Evolutionary conservation across 2,329 filamentous ascomycete species (phyloP), one percentile per base, ranked within the genome.

Genomic region (Colletotrichum tropicale): DNA sequence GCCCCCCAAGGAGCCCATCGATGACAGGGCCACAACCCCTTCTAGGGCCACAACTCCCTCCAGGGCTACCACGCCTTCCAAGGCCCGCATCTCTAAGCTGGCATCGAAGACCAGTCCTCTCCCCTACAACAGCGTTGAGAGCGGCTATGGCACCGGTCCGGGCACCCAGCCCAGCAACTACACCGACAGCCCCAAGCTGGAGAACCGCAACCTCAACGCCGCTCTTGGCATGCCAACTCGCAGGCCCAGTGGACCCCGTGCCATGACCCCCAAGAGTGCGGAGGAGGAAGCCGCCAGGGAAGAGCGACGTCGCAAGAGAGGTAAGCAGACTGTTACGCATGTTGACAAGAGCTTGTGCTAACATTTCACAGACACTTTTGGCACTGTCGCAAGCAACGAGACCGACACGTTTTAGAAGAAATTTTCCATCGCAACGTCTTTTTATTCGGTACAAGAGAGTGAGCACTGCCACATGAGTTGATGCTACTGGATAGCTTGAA

Each of bases 1-100:
- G 5, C 92, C 92, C 43, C 91, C 91, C 7, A 93, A 93, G 84
- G 91, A 93, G 83, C 89, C 91, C 0, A 82, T 93, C 0, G 89
- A 89, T 7, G 82, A 81, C 48, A 80, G 82, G 7, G 84, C 82
- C 15, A 78, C 81, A 7, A 88, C 88, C 2, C 88, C 90, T 9
- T 85, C 87, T 8, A 87, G 87, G 76, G 85, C 83, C 69, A 52
- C 43, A 52, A 52, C 43, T 9, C 43, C 43, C 43, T 52, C 43
- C n/a, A 52, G 43, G 43, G 84, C 82, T 15, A 79, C 81, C 6
- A 88, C 88, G 3, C 88, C 90, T 12, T 85, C 87, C 9, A 87
- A 87, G 76, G 85, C 83, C 70, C 87, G 89, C 21, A 82, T 89
- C 58, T 89, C 86, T 67, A 89, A 89, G 81, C 82, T 91, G 65